Evolutionary conservation across 129 eudicot genomes (phyloP).

Genomic region (Solidago caesia): DNA sequence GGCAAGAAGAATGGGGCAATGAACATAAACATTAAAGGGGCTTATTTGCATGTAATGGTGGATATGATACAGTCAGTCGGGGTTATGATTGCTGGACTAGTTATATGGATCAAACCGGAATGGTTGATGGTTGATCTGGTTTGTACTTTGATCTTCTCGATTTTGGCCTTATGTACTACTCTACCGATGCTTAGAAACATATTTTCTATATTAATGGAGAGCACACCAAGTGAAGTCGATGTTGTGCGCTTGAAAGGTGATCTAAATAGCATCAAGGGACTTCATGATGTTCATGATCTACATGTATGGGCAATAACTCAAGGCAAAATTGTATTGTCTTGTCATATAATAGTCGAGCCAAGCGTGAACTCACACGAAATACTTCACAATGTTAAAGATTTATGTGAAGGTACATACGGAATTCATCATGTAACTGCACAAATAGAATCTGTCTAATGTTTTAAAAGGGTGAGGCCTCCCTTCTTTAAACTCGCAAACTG

Average conservation of each 20-base stretch:
- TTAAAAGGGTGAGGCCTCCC: constrained; percentile 21
- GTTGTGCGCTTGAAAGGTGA: constrained; percentile 43
- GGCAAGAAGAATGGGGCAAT: constrained; percentile 22
- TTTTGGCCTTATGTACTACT: constrained; percentile 49
- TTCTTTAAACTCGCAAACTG: constrained; percentile 3
- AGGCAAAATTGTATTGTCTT: constrained; percentile 55
- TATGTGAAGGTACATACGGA: constrained; percentile 42
- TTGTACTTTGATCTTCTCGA: constrained; percentile 59
- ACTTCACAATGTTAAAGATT: constrained; percentile 37
- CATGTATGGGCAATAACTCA: constrained; percentile 74
- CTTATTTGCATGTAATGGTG: constrained; percentile 64
- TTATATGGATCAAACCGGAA: constrained; percentile 66
- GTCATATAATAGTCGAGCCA: constrained; percentile 50
- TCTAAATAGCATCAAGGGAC: constrained; percentile 43
- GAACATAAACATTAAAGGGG: constrained; percentile 74
- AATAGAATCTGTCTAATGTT: constrained; percentile 37
- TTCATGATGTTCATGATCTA: constrained; percentile 64
- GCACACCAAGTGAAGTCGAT: constrained; percentile 61
- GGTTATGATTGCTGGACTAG: constrained; percentile 67
- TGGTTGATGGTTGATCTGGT: constrained; percentile 68
- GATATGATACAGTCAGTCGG: constrained; percentile 71
- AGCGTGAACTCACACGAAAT: constrained; percentile 34
- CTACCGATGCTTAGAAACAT: constrained; percentile 56
- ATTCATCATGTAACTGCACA: constrained; percentile 78
- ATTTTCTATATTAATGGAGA: constrained; percentile 56